Conservation (phyloP, 2,329 filamentous ascomycete genomes). For the Pseudogymnoascus sp. region DNA sequence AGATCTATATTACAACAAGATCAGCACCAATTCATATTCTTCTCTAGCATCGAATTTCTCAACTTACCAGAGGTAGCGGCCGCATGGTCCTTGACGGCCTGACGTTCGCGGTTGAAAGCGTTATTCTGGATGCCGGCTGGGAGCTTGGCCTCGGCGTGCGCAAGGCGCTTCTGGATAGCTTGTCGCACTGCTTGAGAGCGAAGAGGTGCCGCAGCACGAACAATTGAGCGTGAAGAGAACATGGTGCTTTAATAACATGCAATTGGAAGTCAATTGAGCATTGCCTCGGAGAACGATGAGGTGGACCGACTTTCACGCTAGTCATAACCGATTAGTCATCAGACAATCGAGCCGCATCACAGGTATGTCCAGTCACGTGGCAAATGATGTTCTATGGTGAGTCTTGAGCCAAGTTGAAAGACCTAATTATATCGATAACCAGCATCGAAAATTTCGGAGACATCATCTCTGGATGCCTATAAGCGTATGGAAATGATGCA, state of each 20-base stretch:
- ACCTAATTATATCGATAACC: not conserved
- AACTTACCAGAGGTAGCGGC: constrained; percentile 70
- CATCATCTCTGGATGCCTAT: not conserved
- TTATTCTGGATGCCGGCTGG: constrained; percentile 62
- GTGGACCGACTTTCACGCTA: constrained; percentile 6
- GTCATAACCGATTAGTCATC: constrained; percentile 1
- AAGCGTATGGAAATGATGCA: not conserved
- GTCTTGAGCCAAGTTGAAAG: not conserved
- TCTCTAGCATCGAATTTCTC: not conserved
- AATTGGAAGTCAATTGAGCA: constrained; percentile 2
- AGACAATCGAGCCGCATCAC: not conserved
- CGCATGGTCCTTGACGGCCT: constrained; percentile 86
- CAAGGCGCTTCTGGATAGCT: constrained; percentile 60
- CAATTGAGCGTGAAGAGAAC: constrained; percentile 53
- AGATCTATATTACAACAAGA: constrained; percentile 50
- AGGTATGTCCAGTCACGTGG: not conserved
- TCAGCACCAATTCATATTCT: constrained; percentile 26
- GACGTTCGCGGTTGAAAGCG: constrained; percentile 86
- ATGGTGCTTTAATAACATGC: constrained; percentile 36
- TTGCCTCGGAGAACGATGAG: constrained; percentile 2
- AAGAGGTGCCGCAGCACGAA: constrained; percentile 51
- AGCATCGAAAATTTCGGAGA: not conserved
- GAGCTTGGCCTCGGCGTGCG: constrained; percentile 41
- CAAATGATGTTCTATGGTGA: not conserved
- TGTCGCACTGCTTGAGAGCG: constrained; percentile 46